Conservation (phyloP, 495 filamentous ascomycete genomes). For the Lasiosphaeria ovina region DNA sequence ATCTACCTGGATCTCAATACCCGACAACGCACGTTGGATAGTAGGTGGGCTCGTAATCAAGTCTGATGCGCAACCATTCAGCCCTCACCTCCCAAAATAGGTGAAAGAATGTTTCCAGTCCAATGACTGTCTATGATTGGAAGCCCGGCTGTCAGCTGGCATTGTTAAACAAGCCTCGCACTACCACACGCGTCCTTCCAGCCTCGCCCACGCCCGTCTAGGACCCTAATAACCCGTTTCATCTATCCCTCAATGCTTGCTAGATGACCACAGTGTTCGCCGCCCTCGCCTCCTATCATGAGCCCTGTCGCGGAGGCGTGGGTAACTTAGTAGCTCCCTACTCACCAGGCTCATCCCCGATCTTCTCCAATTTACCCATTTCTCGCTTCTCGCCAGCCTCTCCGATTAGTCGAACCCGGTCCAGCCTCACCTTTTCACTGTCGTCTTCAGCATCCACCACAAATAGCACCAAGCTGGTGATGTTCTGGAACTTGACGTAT, state of each 20-base stretch:
- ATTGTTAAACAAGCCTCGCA: conserved; percentile 5
- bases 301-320: no score
- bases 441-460: conserved; percentile 85
- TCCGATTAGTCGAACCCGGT: conserved; percentile 81
- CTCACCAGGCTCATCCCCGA: conserved; percentile 73
- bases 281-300: conserved; percentile 1
- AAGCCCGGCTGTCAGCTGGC: conserved; percentile 18
- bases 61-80: neutral
- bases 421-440: conserved; percentile 80
- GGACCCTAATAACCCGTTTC: conserved; percentile 8
- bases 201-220: conserved; percentile 7
- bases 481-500: conserved; percentile 96
- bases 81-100: conserved; percentile 16
- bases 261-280: conserved; percentile 16
- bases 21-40: conserved; percentile 14
- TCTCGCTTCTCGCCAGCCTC: conserved; percentile 91
- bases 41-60: conserved; percentile 13
- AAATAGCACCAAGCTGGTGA: conserved; percentile 81
- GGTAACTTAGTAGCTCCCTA: conserved; percentile 28
- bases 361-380: conserved; percentile 93
- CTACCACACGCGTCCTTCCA: conserved; percentile 17
- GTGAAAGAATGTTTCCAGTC: conserved; percentile 5
- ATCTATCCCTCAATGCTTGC: conserved; percentile 21
- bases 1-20: conserved; percentile 24
- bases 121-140: conserved; percentile 21